Conservation (phyloP, 306 rosid species). For the Alnus glutinosa region DNA sequence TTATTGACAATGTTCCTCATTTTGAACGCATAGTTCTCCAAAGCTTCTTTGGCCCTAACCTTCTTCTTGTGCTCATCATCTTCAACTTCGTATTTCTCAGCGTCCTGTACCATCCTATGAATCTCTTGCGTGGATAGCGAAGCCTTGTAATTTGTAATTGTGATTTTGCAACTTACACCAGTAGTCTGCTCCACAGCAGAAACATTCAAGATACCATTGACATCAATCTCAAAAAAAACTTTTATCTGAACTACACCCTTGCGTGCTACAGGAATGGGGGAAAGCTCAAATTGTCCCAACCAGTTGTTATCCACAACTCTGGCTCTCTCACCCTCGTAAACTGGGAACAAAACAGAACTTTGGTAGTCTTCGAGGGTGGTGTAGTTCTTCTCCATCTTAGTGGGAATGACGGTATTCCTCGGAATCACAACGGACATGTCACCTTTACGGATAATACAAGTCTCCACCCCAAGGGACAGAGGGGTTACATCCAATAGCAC, state of each 20-base stretch:
- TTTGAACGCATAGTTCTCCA: constrained; percentile 22
- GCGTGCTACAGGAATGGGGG: constrained; percentile 23
- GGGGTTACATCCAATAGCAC: not conserved
- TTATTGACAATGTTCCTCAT: constrained; percentile 16
- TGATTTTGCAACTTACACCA: constrained; percentile 9
- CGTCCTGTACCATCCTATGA: constrained; percentile 12
- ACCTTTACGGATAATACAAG: too few relatives aligned
- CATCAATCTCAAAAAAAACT: not conserved
- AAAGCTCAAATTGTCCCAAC: constrained; percentile 23
- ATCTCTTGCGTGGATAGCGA: constrained; percentile 16
- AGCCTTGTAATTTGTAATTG: constrained; percentile 23
- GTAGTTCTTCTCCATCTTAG: not conserved
- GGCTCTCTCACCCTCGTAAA: constrained; percentile 30
- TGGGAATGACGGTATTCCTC: constrained; percentile 23
- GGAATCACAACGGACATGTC: constrained; percentile 17
- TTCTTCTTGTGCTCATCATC: constrained; percentile 30
- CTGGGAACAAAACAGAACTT: too few relatives aligned
- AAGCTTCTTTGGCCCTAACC: constrained; percentile 15
- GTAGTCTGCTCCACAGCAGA: constrained; percentile 18
- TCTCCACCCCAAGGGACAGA: not conserved
- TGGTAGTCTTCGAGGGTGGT: constrained; percentile 20
- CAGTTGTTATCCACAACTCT: constrained; percentile 11
- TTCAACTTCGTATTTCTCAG: constrained; percentile 26
- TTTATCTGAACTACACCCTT: not conserved
- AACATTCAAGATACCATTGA: constrained; percentile 11